These are phyloP conservation scores for Ogataea pignaliae DNA, from an alignment of 805 yeast species.

Conservation along the genomic window DNA sequence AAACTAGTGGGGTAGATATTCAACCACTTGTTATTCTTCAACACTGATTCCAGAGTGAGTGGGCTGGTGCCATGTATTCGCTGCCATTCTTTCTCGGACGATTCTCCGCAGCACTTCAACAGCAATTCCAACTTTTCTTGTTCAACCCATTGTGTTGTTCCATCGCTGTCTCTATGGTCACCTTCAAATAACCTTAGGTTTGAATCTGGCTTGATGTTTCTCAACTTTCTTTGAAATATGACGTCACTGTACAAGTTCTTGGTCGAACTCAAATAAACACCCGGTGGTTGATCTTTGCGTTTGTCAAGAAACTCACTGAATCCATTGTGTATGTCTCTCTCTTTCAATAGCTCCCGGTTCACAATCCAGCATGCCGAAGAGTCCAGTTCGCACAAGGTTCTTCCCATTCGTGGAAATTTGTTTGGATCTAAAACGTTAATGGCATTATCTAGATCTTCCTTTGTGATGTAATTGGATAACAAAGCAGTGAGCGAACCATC, in stretches of 20 bases:
- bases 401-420: slow-evolving; percentile 50
- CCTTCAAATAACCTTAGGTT: slow-evolving; percentile 24
- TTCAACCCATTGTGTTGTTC: slow-evolving; percentile 37
- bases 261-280: slow-evolving; percentile 39
- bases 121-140: slow-evolving; percentile 32
- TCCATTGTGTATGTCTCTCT: slow-evolving; percentile 47
- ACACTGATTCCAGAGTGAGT: slow-evolving; percentile 14
- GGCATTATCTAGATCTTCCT: slow-evolving; percentile 1
- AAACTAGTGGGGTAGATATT: slow-evolving; percentile 29
- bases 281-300: slow-evolving; percentile 6
- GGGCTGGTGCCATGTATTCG: slow-evolving; percentile 6
- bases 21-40: slow-evolving; percentile 20
- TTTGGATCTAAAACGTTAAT: slow-evolving; percentile 28
- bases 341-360: slow-evolving; percentile 45
- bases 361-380: slow-evolving; percentile 52
- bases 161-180: slow-evolving; percentile 18
- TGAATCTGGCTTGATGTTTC: slow-evolving; percentile 32
- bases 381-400: slow-evolving; percentile 69
- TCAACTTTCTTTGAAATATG: slow-evolving; percentile 40
- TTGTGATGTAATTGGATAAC: slow-evolving; percentile 20
- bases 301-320: slow-evolving; percentile 1
- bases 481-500: slow-evolving; percentile 32
- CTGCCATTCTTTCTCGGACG: slow-evolving; percentile 22
- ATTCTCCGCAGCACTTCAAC: slow-evolving; percentile 26
- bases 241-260: slow-evolving; percentile 59